phyloP scores from a whole-genome alignment of 306 rosid genomes.

The Canavalia gladiata region DNA sequence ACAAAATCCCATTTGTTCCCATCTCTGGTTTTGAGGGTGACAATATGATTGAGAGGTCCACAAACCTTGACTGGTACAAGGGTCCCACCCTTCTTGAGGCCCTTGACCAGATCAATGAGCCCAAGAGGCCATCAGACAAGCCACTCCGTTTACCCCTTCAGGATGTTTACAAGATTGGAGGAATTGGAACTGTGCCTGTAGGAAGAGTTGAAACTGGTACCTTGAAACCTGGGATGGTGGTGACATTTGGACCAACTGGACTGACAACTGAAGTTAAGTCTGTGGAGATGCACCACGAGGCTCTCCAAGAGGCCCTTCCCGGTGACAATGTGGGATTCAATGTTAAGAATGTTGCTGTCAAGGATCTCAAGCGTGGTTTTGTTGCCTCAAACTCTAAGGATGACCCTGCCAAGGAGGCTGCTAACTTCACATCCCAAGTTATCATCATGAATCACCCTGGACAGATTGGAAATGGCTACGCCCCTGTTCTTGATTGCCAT shows the following conservation, averaged over 20 bases:
- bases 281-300: slow-evolving; percentile 93
- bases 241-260: slow-evolving; percentile 81
- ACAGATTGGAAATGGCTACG: slow-evolving; percentile 89
- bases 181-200: slow-evolving; percentile 94
- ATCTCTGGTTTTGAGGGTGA: slow-evolving; percentile 97
- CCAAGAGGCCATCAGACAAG: slow-evolving; percentile 92
- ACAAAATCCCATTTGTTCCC: slow-evolving; percentile 84
- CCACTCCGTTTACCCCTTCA: slow-evolving; percentile 92
- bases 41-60: slow-evolving; percentile 92
- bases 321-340: slow-evolving; percentile 95
- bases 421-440: slow-evolving; percentile 85
- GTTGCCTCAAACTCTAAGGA: slow-evolving; percentile 96
- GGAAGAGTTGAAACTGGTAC: slow-evolving; percentile 93
- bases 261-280: slow-evolving; percentile 87
- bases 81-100: slow-evolving; percentile 96
- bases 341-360: slow-evolving; percentile 91
- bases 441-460: slow-evolving; percentile 98
- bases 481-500: slow-evolving; percentile 93
- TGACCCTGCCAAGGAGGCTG: slow-evolving; percentile 95
- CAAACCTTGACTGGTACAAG: slow-evolving; percentile 97
- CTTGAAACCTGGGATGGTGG: slow-evolving; percentile 79
- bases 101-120: slow-evolving; percentile 78
- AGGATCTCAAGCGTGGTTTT: slow-evolving; percentile 95
- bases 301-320: slow-evolving; percentile 81
- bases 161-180: slow-evolving; percentile 98